Conservation (phyloP, 148 eudicot genomes). For the Polygonum aviculare region DNA sequence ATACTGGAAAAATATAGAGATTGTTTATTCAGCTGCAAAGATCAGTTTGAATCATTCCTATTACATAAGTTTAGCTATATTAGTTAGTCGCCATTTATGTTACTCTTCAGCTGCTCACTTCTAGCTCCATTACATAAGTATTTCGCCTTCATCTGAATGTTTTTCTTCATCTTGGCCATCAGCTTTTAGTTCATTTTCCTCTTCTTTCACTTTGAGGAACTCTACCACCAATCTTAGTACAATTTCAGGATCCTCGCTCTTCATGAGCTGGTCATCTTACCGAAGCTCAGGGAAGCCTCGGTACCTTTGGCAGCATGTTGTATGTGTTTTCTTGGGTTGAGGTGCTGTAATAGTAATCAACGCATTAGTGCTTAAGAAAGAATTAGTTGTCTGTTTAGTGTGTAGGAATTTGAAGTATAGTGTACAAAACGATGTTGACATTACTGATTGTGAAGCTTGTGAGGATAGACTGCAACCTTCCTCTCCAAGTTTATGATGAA, state of each 20-base stretch:
- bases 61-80: neutral
- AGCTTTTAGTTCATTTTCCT: neutral
- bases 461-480: no score
- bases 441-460: no score
- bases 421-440: no score
- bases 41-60: neutral
- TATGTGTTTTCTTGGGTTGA: no score
- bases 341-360: no score
- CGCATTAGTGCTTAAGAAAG: no score
- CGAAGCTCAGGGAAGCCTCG: constrained; percentile 1
- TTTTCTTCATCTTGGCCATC: neutral
- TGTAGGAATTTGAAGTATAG: no score
- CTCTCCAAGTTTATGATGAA: no score
- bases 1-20: neutral
- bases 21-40: neutral
- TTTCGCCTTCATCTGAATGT: neutral
- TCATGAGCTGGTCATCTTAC: constrained; percentile 31
- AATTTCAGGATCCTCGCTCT: constrained; percentile 24
- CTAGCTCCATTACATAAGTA: neutral
- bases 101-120: neutral
- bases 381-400: no score
- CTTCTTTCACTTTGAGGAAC: constrained; percentile 25
- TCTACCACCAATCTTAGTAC: constrained; percentile 22
- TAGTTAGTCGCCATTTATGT: neutral
- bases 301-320: neutral